Evolutionary conservation across 805 yeast species (phyloP), one percentile per base, ranked within the genome.

Genomic region (Candida easanensis): DNA sequence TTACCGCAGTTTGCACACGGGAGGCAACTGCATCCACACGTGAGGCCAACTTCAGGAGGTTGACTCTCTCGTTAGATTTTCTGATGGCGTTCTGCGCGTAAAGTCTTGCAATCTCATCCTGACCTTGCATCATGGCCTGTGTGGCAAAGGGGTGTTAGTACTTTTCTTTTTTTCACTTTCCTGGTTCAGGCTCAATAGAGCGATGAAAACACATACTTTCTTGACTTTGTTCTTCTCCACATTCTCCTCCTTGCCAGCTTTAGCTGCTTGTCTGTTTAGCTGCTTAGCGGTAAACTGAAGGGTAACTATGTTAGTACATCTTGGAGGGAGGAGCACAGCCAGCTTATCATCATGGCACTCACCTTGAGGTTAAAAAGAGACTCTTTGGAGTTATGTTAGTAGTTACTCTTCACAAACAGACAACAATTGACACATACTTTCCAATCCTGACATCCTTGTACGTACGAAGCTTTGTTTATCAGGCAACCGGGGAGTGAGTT

Each of bases 11-110:
- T 57, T 91, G 97, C 2, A 93, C 96, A 46, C 99, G 69, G 4
- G 95, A 84, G 0, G 98, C 95, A 19, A 93, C 99, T 0, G 98
- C 91, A 65, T 93, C 99, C 17, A 93, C 87, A 45, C 97, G 69
- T 0, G 96, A 87, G 0, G 97, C 84, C 45, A 93, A 70, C 52
- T 91, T 74, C 41, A 93, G 68, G 42, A 93, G 66, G 59, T 85
- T 91, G 41, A 91, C 71, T 49, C 91, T 71, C 63, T 93, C 99
- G 56, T 85, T 86, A 36, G 85, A 75, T 64, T 93, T 93, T 39
- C 99, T 76, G 34, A 95, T 88, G 30, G 98, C 97, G 65, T 90
- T 93, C 52, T 90, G 95, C 0, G 99, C 99, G 57, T 93, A 91
- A 35, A 93, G 75, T 60, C 81, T 84, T 0, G 98, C 98, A 48